Conservation (phyloP, 306 rosid species). For the Hippophae tibetana region DNA sequence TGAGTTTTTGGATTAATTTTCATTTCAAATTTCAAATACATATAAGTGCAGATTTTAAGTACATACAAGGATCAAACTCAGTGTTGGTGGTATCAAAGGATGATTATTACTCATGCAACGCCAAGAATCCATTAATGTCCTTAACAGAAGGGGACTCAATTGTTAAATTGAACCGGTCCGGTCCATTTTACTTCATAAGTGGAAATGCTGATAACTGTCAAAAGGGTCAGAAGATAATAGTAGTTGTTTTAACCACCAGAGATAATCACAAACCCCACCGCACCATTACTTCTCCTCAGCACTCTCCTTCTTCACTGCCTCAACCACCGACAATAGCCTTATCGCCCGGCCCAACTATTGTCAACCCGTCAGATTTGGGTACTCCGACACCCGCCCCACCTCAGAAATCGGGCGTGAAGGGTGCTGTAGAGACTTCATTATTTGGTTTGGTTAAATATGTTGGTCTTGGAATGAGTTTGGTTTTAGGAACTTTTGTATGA, state of each 20-base stretch:
- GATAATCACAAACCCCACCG: conserved; percentile 5
- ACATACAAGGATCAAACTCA: conserved; percentile 42
- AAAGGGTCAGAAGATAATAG: conserved; percentile 41
- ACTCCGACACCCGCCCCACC: not conserved
- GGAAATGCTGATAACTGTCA: conserved; percentile 32
- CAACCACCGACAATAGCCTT: not conserved
- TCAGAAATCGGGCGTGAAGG: not conserved
- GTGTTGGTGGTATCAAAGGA: conserved; percentile 53
- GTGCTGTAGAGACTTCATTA: conserved; percentile 2
- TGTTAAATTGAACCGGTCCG: conserved; percentile 38
- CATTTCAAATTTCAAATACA: too few relatives aligned
- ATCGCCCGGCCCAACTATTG: too few relatives aligned
- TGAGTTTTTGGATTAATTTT: not conserved
- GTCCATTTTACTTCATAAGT: conserved; percentile 48
- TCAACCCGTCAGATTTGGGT: not conserved
- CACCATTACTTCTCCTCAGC: not conserved
- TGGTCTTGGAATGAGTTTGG: conserved; percentile 12
- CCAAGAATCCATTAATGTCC: conserved; percentile 26
- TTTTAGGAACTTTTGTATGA: conserved; percentile 13
- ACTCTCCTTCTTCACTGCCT: not conserved
- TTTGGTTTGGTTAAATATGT: conserved; percentile 14
- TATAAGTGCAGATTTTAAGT: conserved; percentile 51
- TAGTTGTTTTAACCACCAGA: conserved; percentile 41
- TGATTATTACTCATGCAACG: conserved; percentile 50
- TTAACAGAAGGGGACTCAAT: conserved; percentile 39